phyloP scores from a whole-genome alignment of 176 grass and related monocot genomes.

The Metroxylon sagu region DNA sequence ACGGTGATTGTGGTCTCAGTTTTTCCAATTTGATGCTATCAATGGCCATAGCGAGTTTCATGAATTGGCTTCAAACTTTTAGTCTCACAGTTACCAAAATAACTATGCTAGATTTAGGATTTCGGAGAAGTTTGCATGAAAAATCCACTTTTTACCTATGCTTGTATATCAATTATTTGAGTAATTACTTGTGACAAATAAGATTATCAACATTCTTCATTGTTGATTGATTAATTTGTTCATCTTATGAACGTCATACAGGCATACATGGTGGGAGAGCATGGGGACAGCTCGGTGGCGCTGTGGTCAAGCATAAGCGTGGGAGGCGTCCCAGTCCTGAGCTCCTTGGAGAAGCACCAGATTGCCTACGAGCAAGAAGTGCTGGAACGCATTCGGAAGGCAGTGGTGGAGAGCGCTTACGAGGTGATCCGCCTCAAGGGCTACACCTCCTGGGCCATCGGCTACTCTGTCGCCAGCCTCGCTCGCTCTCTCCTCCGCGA shows the following conservation, averaged over 20 bases:
- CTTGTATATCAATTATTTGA: too few relatives aligned
- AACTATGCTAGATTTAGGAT: too few relatives aligned
- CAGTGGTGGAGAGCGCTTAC: constrained; percentile 14
- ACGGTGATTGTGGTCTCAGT: too few relatives aligned
- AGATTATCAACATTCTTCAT: too few relatives aligned
- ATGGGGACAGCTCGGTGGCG: constrained; percentile 9
- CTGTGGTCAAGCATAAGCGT: constrained; percentile 18
- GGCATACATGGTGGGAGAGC: constrained; percentile 19
- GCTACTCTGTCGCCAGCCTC: constrained; percentile 11
- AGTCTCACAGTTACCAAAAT: too few relatives aligned
- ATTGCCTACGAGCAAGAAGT: neutral
- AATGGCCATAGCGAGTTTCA: too few relatives aligned
- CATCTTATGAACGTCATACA: neutral
- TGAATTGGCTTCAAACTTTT: too few relatives aligned
- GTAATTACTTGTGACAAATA: too few relatives aligned
- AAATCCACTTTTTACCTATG: too few relatives aligned
- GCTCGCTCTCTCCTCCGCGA: constrained; percentile 2
- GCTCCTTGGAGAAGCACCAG: neutral
- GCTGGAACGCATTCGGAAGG: constrained; percentile 6
- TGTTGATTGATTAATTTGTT: too few relatives aligned
- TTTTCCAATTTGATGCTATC: too few relatives aligned
- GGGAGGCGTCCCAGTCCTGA: neutral
- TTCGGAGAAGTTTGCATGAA: too few relatives aligned
- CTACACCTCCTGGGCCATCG: constrained; percentile 17
- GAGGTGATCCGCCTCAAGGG: constrained; percentile 19